phyloP scores from a whole-genome alignment of 129 eudicot species.

The Arctium minus region DNA sequence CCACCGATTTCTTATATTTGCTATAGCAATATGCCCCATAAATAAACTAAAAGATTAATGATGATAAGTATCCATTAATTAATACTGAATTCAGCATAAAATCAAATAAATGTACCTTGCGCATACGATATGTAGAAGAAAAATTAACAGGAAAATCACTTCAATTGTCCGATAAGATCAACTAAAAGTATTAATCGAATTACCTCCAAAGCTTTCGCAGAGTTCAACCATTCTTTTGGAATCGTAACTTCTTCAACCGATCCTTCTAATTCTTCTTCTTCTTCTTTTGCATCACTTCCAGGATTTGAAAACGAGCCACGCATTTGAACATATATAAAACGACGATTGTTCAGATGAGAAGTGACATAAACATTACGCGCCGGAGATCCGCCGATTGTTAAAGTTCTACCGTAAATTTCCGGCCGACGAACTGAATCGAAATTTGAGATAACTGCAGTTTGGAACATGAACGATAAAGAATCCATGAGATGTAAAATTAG shows the following conservation, averaged over 20 bases:
- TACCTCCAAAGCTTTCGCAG: constrained; percentile 76
- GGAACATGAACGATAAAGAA: constrained; percentile 19
- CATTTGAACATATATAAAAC: constrained; percentile 12
- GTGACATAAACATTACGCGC: constrained; percentile 3
- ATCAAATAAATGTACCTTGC: not conserved
- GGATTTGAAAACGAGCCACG: constrained; percentile 26
- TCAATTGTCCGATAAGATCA: not conserved
- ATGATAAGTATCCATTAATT: not conserved
- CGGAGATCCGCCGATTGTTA: constrained; percentile 9
- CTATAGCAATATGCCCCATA: not conserved
- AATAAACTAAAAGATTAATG: not conserved
- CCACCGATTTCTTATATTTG: not conserved
- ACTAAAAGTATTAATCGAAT: not conserved
- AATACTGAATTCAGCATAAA: not conserved
- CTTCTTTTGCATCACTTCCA: constrained; percentile 19
- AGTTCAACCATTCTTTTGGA: constrained; percentile 55
- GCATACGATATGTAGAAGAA: not conserved
- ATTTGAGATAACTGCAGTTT: constrained; percentile 16
- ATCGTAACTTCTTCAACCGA: constrained; percentile 56
- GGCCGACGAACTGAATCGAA: constrained; percentile 5
- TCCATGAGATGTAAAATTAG: constrained; percentile 26
- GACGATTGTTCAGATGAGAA: constrained; percentile 2
- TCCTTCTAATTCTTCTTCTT: constrained; percentile 38
- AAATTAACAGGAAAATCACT: not conserved
- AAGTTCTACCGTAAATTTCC: constrained; percentile 4